These are phyloP conservation scores for Alternaria conjuncta DNA, from an alignment of 2,329 filamentous ascomycete species.

Conservation along the genomic window DNA sequence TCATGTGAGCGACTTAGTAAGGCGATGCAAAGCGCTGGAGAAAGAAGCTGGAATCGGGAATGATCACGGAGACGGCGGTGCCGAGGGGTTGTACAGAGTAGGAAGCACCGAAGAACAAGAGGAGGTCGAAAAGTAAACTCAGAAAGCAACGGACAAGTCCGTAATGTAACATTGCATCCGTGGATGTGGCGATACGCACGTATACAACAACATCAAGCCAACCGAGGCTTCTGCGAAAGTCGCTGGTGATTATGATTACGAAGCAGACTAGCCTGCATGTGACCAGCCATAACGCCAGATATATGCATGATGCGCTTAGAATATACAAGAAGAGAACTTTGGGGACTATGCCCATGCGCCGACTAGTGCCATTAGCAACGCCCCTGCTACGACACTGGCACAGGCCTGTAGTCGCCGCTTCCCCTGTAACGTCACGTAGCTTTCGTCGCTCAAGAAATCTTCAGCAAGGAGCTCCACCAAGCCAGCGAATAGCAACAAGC, in stretches of 20 bases:
- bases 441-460: slow-evolving; percentile 66
- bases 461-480: slow-evolving; percentile 59
- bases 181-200: background rate
- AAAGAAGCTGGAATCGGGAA: slow-evolving; percentile 24
- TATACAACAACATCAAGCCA: background rate
- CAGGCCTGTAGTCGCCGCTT: slow-evolving; percentile 67
- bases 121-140: slow-evolving; percentile 60
- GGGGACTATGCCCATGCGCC: slow-evolving; percentile 65
- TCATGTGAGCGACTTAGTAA: slow-evolving; percentile 83
- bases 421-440: slow-evolving; percentile 66
- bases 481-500: slow-evolving; percentile 57
- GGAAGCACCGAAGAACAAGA: slow-evolving; percentile 65
- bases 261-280: slow-evolving; percentile 10
- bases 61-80: slow-evolving; percentile 25
- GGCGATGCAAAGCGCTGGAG: slow-evolving; percentile 72
- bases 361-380: slow-evolving; percentile 69
- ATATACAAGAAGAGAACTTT: background rate
- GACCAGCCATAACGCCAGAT: slow-evolving; percentile 10
- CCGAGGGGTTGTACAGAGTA: slow-evolving; percentile 49
- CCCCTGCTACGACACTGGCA: slow-evolving; percentile 65
- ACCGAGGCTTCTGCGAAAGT: slow-evolving; percentile 3
- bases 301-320: slow-evolving; percentile 8
- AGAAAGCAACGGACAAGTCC: background rate
- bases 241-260: slow-evolving; percentile 11
- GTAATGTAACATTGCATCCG: background rate